Evolutionary conservation across 164 flowering plant species (phyloP).

Genomic region (Buxus sempervirens): DNA sequence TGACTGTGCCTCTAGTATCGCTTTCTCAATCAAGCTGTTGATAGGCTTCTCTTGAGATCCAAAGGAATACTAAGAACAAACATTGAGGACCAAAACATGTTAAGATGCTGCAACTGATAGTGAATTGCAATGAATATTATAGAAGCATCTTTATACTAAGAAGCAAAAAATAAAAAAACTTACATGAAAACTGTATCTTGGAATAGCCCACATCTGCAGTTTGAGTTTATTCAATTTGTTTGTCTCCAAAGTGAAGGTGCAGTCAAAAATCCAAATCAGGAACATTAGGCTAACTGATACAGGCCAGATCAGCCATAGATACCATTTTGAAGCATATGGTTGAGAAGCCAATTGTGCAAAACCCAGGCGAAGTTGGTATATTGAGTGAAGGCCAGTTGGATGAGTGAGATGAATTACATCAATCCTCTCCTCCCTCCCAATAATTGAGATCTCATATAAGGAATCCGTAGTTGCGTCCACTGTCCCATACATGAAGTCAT

Average conservation of each 20-base stretch:
- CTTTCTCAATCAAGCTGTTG: constrained; percentile 57
- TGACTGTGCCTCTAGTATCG: constrained; percentile 57
- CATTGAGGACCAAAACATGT: background rate
- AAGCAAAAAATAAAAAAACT: constrained; percentile 6
- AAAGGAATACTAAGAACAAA: constrained; percentile 35
- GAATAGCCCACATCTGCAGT: constrained; percentile 67
- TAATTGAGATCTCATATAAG: constrained; percentile 37
- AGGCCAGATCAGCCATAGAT: constrained; percentile 62
- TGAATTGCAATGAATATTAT: background rate
- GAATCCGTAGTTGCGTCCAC: constrained; percentile 50
- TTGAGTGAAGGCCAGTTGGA: constrained; percentile 57
- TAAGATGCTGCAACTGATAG: too few species aligned
- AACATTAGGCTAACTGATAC: constrained; percentile 38
- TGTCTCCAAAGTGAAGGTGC: constrained; percentile 50
- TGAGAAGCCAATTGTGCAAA: constrained; percentile 55
- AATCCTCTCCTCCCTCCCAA: constrained; percentile 34
- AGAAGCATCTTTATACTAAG: background rate
- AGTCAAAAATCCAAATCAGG: constrained; percentile 45
- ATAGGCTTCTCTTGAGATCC: constrained; percentile 43
- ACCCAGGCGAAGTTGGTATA: constrained; percentile 61
- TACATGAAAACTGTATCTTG: constrained; percentile 61
- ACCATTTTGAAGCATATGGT: constrained; percentile 61
- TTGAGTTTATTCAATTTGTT: constrained; percentile 44
- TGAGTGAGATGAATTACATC: constrained; percentile 72
- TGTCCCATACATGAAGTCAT: too few species aligned